phyloP scores from a whole-genome alignment of 768 basidiomycete genomes.

The Mycena alexandri region DNA sequence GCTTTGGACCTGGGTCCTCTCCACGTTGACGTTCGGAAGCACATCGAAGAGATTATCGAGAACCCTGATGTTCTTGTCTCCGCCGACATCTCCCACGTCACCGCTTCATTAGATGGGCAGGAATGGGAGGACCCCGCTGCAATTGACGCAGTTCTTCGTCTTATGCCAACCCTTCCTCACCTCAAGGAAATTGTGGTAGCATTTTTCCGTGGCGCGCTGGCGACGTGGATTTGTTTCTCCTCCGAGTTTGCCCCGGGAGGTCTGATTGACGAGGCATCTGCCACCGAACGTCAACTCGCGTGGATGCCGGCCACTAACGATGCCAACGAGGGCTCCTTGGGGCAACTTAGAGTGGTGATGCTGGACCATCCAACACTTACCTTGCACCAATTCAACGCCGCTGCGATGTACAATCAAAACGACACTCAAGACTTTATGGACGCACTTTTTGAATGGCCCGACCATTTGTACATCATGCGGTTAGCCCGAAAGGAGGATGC shows the following conservation, averaged over 20 bases:
- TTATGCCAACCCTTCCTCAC: constrained; percentile 2
- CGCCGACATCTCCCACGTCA: background rate
- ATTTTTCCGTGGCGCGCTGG: constrained; percentile 8
- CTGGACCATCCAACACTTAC: constrained; percentile 36
- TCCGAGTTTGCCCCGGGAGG: constrained; percentile 47
- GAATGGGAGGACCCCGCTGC: background rate
- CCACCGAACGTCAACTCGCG: constrained; percentile 37
- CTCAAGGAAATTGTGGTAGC: background rate
- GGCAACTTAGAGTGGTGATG: too few relatives aligned
- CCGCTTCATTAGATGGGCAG: background rate
- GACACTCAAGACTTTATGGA: constrained; percentile 44
- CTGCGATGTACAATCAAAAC: constrained; percentile 41
- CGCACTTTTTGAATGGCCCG: constrained; percentile 1
- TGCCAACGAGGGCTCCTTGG: constrained; percentile 44
- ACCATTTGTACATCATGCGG: constrained; percentile 13
- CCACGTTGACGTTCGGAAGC: too few relatives aligned
- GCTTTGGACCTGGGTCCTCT: constrained; percentile 11
- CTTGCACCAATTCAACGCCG: constrained; percentile 41
- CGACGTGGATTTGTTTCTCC: constrained; percentile 6
- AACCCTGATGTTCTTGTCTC: too few relatives aligned
- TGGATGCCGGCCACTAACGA: constrained; percentile 50
- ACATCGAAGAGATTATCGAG: constrained; percentile 20
- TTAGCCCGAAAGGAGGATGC: constrained; percentile 9
- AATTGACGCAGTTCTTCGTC: background rate
- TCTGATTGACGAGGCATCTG: constrained; percentile 40